phyloP scores from a whole-genome alignment of 1,284 basidiomycete species.

The Cryptococcus hybrid region DNA sequence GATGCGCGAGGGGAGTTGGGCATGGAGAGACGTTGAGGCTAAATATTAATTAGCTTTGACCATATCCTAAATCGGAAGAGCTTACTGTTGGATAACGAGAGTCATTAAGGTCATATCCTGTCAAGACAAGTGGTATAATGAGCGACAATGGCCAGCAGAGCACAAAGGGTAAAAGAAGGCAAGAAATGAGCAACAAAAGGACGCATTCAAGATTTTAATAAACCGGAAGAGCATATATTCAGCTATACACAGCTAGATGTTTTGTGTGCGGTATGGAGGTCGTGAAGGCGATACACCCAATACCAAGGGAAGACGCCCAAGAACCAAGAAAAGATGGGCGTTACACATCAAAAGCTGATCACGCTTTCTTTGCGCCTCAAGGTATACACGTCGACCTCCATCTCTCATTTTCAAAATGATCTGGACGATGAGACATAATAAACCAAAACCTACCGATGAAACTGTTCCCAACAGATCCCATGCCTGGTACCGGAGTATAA shows the following conservation, averaged over 20 bases:
- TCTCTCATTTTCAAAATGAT: neutral
- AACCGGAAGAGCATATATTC: neutral
- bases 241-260: too few relatives aligned
- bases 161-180: neutral
- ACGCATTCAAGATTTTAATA: neutral
- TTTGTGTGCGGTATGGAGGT: too few relatives aligned
- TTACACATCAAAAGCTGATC: neutral
- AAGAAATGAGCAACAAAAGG: neutral
- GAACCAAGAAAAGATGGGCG: neutral
- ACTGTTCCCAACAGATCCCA: constrained; percentile 5
- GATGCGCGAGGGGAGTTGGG: constrained; percentile 4
- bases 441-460: constrained; percentile 8
- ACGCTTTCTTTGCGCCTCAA: neutral
- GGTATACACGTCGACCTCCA: neutral
- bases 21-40: constrained; percentile 13
- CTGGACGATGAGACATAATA: neutral
- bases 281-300: too few relatives aligned
- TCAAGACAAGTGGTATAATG: neutral
- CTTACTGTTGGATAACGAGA: constrained; percentile 21
- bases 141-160: neutral
- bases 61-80: neutral
- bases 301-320: neutral
- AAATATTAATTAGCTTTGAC: constrained; percentile 1
- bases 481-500: constrained; percentile 18
- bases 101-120: constrained; percentile 7